Evolutionary conservation across 805 yeast species (phyloP).

Genomic region (Candida easanensis): DNA sequence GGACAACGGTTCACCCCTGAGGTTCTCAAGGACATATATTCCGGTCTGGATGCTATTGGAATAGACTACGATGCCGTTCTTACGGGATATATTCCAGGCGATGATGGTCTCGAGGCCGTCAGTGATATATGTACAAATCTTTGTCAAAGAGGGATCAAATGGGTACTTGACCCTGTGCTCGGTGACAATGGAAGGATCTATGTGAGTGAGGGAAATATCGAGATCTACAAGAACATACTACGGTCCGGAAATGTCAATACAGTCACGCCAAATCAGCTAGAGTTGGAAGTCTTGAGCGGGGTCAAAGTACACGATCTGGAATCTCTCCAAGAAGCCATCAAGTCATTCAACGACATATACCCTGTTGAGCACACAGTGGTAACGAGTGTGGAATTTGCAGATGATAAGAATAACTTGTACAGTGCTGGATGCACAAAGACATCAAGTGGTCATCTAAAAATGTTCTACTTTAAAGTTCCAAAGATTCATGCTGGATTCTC

Average conservation of each 20-base stretch:
- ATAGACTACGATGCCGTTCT: constrained; percentile 61
- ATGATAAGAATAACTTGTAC: constrained; percentile 31
- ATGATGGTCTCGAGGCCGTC: constrained; percentile 50
- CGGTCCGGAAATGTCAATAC: constrained; percentile 41
- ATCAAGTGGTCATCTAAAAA: not conserved
- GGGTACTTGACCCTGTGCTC: constrained; percentile 87
- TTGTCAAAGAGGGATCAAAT: constrained; percentile 35
- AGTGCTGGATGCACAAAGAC: constrained; percentile 34
- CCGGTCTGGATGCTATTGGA: constrained; percentile 51
- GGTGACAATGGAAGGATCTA: constrained; percentile 88
- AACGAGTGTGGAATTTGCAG: constrained; percentile 47
- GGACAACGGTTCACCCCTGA: constrained; percentile 52
- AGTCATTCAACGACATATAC: constrained; percentile 41
- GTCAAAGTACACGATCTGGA: constrained; percentile 37
- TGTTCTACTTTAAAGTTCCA: constrained; percentile 39
- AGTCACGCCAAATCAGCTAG: constrained; percentile 75
- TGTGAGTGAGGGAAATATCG: constrained; percentile 57
- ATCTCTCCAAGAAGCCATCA: constrained; percentile 38
- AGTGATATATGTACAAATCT: constrained; percentile 37
- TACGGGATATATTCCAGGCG: constrained; percentile 77
- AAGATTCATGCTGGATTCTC: constrained; percentile 59
- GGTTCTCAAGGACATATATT: constrained; percentile 46
- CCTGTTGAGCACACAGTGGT: constrained; percentile 52
- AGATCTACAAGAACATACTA: constrained; percentile 49
- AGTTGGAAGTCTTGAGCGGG: constrained; percentile 59